Evolutionary conservation across 805 yeast species (phyloP).

Genomic region (Teunomyces stri): DNA sequence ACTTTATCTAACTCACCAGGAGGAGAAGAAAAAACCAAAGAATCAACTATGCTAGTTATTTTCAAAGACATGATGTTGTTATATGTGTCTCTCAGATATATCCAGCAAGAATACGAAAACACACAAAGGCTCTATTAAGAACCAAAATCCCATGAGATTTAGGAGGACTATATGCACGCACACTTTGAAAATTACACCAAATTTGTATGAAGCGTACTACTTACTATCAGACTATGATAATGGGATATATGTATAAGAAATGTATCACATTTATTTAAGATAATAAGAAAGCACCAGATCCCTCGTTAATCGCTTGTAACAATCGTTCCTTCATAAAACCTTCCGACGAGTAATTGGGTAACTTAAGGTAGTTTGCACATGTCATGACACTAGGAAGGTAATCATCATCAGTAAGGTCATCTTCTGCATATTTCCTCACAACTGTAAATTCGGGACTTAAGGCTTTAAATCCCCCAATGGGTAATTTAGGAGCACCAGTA

Average conservation of each 20-base stretch:
- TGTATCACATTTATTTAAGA: constrained; percentile 42
- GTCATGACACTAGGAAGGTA: constrained; percentile 97
- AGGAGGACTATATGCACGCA: background rate
- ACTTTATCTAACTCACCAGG: constrained; percentile 37
- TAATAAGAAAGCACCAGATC: constrained; percentile 81
- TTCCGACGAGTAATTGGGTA: constrained; percentile 74
- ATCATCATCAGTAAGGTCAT: constrained; percentile 64
- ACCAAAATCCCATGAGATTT: background rate
- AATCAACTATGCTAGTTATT: constrained; percentile 25
- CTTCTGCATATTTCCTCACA: constrained; percentile 80
- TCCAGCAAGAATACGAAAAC: background rate
- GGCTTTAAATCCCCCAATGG: constrained; percentile 89
- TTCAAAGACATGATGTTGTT: constrained; percentile 18
- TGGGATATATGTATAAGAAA: background rate
- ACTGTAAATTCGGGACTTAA: constrained; percentile 82
- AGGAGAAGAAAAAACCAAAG: constrained; percentile 35
- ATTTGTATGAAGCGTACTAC: background rate
- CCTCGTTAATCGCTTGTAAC: constrained; percentile 75
- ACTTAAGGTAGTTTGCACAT: constrained; percentile 88
- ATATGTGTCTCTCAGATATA: background rate
- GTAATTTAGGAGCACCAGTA: constrained; percentile 91
- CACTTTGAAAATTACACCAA: background rate
- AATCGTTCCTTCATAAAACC: constrained; percentile 59
- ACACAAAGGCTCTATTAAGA: background rate
- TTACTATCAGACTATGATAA: background rate